A percentile compares a stretch with the other conserved stretches of the same genome.
phyloP scores from a whole-genome alignment of 108 stramenopile genomes.

The Pinguiococcus pyrenoidosus region DNA sequence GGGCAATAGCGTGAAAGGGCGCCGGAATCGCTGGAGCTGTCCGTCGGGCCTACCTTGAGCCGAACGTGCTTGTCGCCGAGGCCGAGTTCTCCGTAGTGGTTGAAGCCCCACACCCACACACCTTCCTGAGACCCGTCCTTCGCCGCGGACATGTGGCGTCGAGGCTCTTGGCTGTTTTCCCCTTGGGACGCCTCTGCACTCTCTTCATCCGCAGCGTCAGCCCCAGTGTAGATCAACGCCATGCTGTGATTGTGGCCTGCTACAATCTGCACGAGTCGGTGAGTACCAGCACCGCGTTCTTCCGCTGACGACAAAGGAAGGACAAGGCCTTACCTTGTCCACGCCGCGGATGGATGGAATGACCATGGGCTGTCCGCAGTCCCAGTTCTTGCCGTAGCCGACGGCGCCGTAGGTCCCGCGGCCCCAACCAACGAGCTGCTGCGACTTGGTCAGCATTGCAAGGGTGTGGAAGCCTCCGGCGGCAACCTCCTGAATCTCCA shows the following conservation, averaged over 20 bases:
- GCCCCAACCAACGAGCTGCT: slow-evolving; percentile 1
- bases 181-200: too few species aligned
- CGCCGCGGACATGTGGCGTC: not conserved
- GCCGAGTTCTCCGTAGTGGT: slow-evolving; percentile 4
- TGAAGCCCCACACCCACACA: slow-evolving; percentile 3
- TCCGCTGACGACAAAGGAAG: too few species aligned
- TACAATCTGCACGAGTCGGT: too few species aligned
- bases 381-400: slow-evolving; percentile 3
- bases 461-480: slow-evolving; percentile 3
- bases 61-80: slow-evolving; percentile 1
- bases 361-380: not conserved
- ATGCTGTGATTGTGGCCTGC: not conserved
- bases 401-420: not conserved
- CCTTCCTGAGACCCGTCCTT: not conserved
- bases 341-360: not conserved
- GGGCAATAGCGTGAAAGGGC: too few species aligned
- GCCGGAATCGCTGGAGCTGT: not conserved
- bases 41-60: not conserved
- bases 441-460: not conserved
- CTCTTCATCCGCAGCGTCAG: not conserved
- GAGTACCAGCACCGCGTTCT: too few species aligned
- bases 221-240: slow-evolving; percentile 2
- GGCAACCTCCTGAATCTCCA: not conserved
- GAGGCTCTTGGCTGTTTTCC: too few species aligned
- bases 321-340: too few species aligned